Percentiles rank a stretch among this genome's conserved stretches.
Evolutionary conservation across 768 basidiomycete species (phyloP).

Genomic region (Cystofilobasidium macerans): DNA sequence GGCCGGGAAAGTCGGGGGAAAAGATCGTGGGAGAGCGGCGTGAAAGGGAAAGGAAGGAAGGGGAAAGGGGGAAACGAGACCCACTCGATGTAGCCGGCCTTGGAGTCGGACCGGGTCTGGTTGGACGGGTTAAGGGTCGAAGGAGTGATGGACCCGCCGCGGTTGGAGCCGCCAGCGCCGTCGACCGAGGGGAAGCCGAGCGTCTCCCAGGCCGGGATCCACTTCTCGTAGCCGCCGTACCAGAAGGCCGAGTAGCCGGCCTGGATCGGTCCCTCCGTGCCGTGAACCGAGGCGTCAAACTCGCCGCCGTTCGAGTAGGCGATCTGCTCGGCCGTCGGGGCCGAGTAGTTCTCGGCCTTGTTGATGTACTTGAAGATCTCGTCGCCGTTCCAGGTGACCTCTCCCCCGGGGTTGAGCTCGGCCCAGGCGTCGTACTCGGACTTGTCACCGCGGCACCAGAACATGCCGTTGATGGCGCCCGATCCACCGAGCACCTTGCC

Average conservation of each 20-base stretch:
- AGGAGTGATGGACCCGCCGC: conserved; percentile 45
- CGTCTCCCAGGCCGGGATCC: conserved; percentile 17
- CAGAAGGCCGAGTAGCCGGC: conserved; percentile 23
- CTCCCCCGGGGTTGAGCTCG: conserved; percentile 35
- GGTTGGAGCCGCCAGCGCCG: conserved; percentile 24
- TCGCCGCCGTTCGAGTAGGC: conserved; percentile 12
- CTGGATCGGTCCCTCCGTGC: conserved; percentile 13
- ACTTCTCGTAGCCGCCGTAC: conserved; percentile 14
- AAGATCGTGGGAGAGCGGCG: no score
- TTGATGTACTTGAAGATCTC: conserved; percentile 31
- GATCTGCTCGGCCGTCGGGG: conserved; percentile 19
- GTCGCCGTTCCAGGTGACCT: conserved; percentile 32
- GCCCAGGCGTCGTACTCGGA: conserved; percentile 43
- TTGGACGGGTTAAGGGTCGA: conserved; percentile 54
- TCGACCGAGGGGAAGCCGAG: conserved; percentile 19
- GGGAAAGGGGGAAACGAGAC: background rate
- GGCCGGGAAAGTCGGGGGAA: no score
- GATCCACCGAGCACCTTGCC: conserved; percentile 62
- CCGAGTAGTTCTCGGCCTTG: conserved; percentile 23
- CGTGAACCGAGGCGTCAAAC: conserved; percentile 16
- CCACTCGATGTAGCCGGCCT: conserved; percentile 52
- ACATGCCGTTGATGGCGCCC: conserved; percentile 60
- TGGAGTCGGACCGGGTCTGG: conserved; percentile 55
- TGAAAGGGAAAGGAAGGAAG: no score
- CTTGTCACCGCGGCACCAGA: conserved; percentile 37